Base-by-base conservation (phyloP, 1,284 basidiomycete species). In the Moniliophthora roreri region DNA sequence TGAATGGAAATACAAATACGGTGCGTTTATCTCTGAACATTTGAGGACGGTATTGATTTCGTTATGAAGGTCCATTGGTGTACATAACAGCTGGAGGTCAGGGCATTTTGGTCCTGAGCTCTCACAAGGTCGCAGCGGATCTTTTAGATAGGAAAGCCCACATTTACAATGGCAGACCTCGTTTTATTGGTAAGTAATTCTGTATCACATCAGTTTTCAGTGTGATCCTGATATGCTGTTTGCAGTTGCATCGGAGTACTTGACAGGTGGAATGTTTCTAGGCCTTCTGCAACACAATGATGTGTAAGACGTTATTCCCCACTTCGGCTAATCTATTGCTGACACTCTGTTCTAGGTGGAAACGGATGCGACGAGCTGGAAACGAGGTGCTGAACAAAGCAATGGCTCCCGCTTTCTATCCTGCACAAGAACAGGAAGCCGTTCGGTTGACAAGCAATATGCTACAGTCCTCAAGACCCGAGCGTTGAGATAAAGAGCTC, bases 121-220 rank as follows among this genome's bases (percentile, higher is more conserved):
- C 54, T 4, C 35, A 47, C 21, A 55, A 58, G 20, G 53, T 44
- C 11, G 53, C 61, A 4, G 50, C 56, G 16, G 61, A 62, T 5
- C 53, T 62, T 26, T 54, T 62, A 3, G 61, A 61, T 10, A 45
- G 52, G 16, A 47, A 55, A 37, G 53, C 57, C 3, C 50, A 48
- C 1, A 60, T 60, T 40, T 62, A 62, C 51, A 59, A 52, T 9
- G 54, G 54, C 38, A 54, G 60, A 8, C 54, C 60, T 26, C 44
- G 44, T 9, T 46, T 24, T 4, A 46, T 46, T 24, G 44, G 44
- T 46, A 10, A 24, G 21, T 32, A 7, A 7, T n/a, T n/a, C n/a
- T n/a, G n/a, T n/a, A n/a, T n/a, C n/a, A n/a, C n/a, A n/a, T n/a
- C n/a, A n/a, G n/a, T n/a, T n/a, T n/a, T n/a, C n/a, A n/a, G n/a